Evolutionary conservation across 106 monocot species (phyloP).

Genomic region (Allium cepa): DNA sequence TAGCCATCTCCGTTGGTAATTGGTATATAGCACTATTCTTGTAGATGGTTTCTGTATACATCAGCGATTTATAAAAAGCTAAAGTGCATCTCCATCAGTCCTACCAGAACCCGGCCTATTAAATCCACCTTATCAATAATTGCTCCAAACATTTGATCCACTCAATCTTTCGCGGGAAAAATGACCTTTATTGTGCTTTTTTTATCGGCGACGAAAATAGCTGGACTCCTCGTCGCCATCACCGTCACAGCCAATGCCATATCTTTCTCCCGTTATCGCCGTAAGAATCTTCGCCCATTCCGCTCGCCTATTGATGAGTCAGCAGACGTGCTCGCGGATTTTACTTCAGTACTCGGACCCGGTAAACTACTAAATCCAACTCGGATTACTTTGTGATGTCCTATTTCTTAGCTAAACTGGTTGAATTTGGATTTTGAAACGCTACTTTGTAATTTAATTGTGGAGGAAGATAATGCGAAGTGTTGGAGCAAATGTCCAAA

Average conservation of each 20-base stretch:
- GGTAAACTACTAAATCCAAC: neutral
- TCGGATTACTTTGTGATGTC: no score
- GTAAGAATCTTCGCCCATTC: constrained; percentile 58
- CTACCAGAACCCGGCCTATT: neutral
- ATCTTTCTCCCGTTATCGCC: constrained; percentile 72
- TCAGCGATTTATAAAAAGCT: no score
- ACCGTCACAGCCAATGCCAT: constrained; percentile 69
- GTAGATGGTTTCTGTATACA: no score
- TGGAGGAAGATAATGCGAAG: no score
- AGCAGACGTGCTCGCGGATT: constrained; percentile 68
- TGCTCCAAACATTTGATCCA: neutral
- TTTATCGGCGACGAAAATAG: constrained; percentile 59
- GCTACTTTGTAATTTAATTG: no score
- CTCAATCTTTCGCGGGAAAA: constrained; percentile 4
- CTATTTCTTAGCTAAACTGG: neutral
- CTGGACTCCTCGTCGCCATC: constrained; percentile 42
- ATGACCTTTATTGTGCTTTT: constrained; percentile 45
- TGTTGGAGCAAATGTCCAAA: no score
- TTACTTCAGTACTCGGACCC: constrained; percentile 20
- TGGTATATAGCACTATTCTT: no score
- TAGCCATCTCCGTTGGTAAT: no score
- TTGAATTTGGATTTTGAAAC: no score
- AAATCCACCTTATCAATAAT: no score
- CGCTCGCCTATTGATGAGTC: constrained; percentile 76
- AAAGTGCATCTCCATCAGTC: no score